phyloP scores from a whole-genome alignment of 208 protist species.

The Borovskyia barvae region DNA sequence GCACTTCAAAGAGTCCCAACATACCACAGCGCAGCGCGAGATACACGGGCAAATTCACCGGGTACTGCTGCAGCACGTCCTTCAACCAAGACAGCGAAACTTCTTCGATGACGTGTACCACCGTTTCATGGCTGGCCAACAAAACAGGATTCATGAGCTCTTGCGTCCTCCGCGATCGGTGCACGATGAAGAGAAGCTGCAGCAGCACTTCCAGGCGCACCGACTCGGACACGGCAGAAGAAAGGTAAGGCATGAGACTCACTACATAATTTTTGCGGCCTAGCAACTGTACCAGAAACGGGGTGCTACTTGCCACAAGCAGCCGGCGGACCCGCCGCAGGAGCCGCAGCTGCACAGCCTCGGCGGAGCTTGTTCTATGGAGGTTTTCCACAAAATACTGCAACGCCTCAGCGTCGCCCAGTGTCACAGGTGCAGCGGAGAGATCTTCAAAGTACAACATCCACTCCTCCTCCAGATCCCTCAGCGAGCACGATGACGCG shows the following conservation, averaged over 20 bases:
- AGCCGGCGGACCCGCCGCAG: constrained; percentile 52
- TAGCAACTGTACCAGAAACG: constrained; percentile 53
- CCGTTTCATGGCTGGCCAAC: constrained; percentile 37
- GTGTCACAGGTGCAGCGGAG: constrained; percentile 47
- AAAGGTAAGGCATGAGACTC: constrained; percentile 65
- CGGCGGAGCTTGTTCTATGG: constrained; percentile 24
- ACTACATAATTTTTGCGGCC: constrained; percentile 57
- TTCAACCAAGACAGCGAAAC: constrained; percentile 75
- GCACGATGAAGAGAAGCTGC: constrained; percentile 61
- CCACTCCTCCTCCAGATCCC: constrained; percentile 40
- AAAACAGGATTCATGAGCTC: constrained; percentile 76
- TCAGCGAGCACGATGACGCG: constrained; percentile 10
- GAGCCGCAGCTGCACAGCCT: constrained; percentile 25
- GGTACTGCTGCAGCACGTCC: constrained; percentile 36
- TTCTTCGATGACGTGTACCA: constrained; percentile 56
- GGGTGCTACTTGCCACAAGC: constrained; percentile 40
- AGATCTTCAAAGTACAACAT: constrained; percentile 62
- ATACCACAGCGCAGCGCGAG: constrained; percentile 59
- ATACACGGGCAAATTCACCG: constrained; percentile 49
- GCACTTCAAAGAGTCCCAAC: constrained; percentile 60
- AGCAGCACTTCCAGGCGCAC: constrained; percentile 70
- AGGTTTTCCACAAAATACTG: constrained; percentile 39
- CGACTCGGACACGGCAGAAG: constrained; percentile 4
- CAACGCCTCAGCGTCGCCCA: constrained; percentile 63
- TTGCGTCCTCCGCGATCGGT: constrained; percentile 67